phyloP scores from a whole-genome alignment of 345 rosid genomes.

The Brassica cretica region DNA sequence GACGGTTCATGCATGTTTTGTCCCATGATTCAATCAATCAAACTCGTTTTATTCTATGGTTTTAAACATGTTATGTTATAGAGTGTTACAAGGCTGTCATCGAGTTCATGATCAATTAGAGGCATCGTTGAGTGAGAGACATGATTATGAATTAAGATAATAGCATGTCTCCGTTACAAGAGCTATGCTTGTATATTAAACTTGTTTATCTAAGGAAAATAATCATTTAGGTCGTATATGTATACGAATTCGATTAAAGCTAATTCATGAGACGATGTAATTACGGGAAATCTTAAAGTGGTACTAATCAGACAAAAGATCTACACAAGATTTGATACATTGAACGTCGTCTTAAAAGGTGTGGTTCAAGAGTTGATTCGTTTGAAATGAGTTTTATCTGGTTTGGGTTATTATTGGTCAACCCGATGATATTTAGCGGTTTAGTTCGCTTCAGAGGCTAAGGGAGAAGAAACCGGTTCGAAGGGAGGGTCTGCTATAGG shows the following conservation, averaged over 20 bases:
- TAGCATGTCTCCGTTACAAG: constrained; percentile 18
- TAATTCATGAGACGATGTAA: background rate
- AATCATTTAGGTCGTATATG: background rate
- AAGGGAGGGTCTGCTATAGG: background rate
- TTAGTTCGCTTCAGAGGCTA: background rate
- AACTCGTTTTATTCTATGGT: background rate
- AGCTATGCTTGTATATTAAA: constrained; percentile 2
- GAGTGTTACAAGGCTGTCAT: constrained; percentile 20
- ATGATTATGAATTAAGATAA: constrained; percentile 25
- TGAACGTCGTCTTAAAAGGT: constrained; percentile 20
- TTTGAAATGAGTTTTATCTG: background rate
- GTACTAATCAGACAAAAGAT: constrained; percentile 31
- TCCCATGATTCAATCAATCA: background rate
- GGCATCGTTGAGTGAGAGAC: constrained; percentile 33
- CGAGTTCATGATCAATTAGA: constrained; percentile 17
- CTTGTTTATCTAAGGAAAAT: constrained; percentile 7
- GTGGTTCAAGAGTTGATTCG: background rate
- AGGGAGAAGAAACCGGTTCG: background rate
- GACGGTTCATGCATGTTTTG: constrained; percentile 35
- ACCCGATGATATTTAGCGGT: background rate
- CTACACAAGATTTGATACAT: constrained; percentile 27
- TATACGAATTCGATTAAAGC: background rate
- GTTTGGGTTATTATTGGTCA: background rate
- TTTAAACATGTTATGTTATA: background rate
- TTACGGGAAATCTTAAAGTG: constrained; percentile 21